Evolutionary conservation across 2,329 filamentous ascomycete genomes (phyloP), one percentile per base, ranked within the genome.

Genomic region (Didymella exigua): DNA sequence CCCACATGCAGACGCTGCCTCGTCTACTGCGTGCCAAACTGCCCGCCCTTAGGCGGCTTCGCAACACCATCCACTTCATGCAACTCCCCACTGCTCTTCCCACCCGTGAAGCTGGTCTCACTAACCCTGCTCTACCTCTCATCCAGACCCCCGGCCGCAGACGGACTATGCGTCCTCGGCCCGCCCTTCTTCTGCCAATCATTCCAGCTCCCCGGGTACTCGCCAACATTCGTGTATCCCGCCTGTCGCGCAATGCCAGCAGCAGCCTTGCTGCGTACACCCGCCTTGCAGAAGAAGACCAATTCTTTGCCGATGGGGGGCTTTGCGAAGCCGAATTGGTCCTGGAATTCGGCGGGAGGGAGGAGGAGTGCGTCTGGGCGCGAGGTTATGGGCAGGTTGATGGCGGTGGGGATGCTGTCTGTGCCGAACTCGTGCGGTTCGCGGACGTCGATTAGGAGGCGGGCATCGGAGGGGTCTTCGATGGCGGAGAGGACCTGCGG

Each of bases 251-350:
- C 95, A 73, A 97, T 75, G 61, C 84, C 82, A 6, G 92, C 92
- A 6, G 93, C 93, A 0, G 89, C 85, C 40, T 82, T 80, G 65
- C 90, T 91, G 71, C 95, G 82, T 60, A 98, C 90, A 2, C 95
- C 95, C 0, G 93, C 88, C 78, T 91, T 96, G 78, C 95, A 99
- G 76, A 96, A 98, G 69, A 98, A 95, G 4, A 98, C 59, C 4
- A 71, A 42, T 24, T 68, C 63, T 30, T 69, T 67, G 14, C 55
- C 54, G 16, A 46, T 47, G 13, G 64, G 64, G 11, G 69, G 69
- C 50, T 71, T 71, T 42, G 50, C 42, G 69, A 89, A 96, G 4
- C 91, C 93, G 75, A 91, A 93, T 14, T 88, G 79, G 56, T 91
- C 90, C 70, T 89, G 84, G 70, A 98, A 98, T 60, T 96, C 92